Conservation (phyloP, 1,284 basidiomycete species). For the Exobasidium rhododendri region DNA sequence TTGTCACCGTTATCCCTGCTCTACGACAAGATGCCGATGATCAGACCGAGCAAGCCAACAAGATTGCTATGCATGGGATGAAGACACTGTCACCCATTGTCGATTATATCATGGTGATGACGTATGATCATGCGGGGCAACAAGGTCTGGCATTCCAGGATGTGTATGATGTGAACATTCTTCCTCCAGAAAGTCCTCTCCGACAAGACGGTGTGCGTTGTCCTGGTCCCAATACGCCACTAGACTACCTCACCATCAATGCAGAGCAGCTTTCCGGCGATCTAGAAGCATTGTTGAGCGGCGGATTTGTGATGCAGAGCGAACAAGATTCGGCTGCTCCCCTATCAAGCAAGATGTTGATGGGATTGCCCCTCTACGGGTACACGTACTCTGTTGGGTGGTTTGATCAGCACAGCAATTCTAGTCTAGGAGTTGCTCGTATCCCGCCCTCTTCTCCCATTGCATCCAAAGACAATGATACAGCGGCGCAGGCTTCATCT, state of each 20-base stretch:
- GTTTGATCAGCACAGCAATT: slow-evolving; percentile 9
- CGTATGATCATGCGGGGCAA: slow-evolving; percentile 32
- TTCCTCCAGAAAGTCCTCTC: slow-evolving; percentile 26
- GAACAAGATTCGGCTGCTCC: background rate
- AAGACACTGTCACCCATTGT: slow-evolving; percentile 25
- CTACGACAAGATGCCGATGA: slow-evolving; percentile 7
- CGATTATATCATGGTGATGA: slow-evolving; percentile 35
- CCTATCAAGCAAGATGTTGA: slow-evolving; percentile 5
- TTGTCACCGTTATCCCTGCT: slow-evolving; percentile 29
- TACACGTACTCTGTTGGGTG: slow-evolving; percentile 18
- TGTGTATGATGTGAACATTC: slow-evolving; percentile 9
- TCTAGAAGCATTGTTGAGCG: background rate
- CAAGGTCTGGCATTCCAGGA: slow-evolving; percentile 16
- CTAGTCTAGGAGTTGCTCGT: slow-evolving; percentile 3
- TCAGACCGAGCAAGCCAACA: slow-evolving; percentile 17
- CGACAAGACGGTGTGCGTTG: slow-evolving; percentile 22
- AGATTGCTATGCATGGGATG: slow-evolving; percentile 27
- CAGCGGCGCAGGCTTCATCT: slow-evolving; percentile 13
- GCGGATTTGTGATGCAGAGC: slow-evolving; percentile 5
- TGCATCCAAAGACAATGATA: slow-evolving; percentile 15
- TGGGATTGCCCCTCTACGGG: slow-evolving; percentile 16
- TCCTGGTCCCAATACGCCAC: slow-evolving; percentile 31
- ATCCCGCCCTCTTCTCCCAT: slow-evolving; percentile 13
- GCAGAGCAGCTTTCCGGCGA: slow-evolving; percentile 13
- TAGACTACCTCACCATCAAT: slow-evolving; percentile 28